A percentile compares a stretch with the other conserved stretches of the same genome.
These are phyloP conservation scores for Sarcocystis neurona DNA, from an alignment of 169 alveolate species.

Conservation along the genomic window DNA sequence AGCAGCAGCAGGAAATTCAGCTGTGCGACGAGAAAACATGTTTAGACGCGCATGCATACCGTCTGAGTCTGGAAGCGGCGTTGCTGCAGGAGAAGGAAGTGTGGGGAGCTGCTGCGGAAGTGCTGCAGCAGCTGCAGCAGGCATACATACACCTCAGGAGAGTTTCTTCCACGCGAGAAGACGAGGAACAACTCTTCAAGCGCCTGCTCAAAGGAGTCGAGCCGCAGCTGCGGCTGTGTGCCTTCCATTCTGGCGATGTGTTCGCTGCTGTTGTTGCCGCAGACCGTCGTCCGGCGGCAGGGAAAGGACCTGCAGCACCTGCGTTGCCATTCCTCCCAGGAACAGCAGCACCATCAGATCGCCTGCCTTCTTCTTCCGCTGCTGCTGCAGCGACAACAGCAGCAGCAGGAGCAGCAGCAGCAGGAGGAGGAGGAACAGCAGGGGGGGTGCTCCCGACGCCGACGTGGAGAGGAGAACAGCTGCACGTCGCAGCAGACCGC, in stretches of 20 bases:
- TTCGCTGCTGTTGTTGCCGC: background rate
- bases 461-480: conserved; percentile 10
- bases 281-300: no score
- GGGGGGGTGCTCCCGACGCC: background rate
- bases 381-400: background rate
- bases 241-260: conserved; percentile 36
- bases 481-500: background rate
- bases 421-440: background rate
- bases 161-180: conserved; percentile 6
- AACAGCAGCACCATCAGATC: no score
- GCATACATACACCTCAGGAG: conserved; percentile 27
- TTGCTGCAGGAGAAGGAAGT: conserved; percentile 32
- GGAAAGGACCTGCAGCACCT: no score
- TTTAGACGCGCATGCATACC: conserved; percentile 33
- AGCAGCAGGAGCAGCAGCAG: background rate
- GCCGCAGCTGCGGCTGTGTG: conserved; percentile 36
- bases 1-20: background rate
- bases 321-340: no score
- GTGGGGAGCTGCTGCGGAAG: conserved; percentile 1
- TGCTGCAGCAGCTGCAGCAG: conserved; percentile 46
- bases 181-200: background rate
- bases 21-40: conserved; percentile 40
- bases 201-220: background rate
- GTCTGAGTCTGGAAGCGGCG: conserved; percentile 8
- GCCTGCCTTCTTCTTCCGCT: no score